Evolutionary conservation across 495 filamentous ascomycete species (phyloP), one percentile per base, ranked within the genome.

Genomic region (Neurospora africana): DNA sequence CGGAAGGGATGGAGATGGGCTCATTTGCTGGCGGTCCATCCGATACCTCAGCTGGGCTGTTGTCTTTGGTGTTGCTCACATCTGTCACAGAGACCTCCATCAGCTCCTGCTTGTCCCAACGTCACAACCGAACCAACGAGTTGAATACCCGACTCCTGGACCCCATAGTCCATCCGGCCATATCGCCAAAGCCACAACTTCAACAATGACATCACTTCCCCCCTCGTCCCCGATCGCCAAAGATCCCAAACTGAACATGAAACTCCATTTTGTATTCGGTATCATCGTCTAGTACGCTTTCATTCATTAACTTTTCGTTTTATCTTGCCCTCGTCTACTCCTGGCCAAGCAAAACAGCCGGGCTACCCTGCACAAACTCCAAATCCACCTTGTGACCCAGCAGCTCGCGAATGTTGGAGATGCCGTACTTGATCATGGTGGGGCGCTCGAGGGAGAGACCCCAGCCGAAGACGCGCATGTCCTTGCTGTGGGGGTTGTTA

Each of bases 361-460:
- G 89, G 79, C 92, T 95, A 73, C 83, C 89, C 81, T 94, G 89
- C 68, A 95, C 89, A 79, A 94, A 91, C 78, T 89, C 87, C 72
- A 95, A 82, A 79, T 95, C 91, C 65, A 95, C 90, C 80, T 93
- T 92, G 82, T 95, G 93, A 8, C 93, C 93, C 47, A 95, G 83
- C 71, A 96, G 84, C 80, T 95, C 93, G 78, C 92, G 89, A 75
- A 95, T 95, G 77, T 95, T 95, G 70, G 82, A 84, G 87, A 94
- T 92, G 68, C 86, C 90, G 77, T 95, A 95, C 79, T 97, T 95
- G 78, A 99, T 99, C 95, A 98, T 99, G 10, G 95, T 99, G 67
- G 95, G 95, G 77, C 95, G 83, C 86, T 98, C 95, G 80, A 98
- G 81, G 84, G 89, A 92, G 81, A 97, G 83, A 30, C 94, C 94